phyloP scores from a whole-genome alignment of 305 asterid genomes.

The Caryopteris hybrid region DNA sequence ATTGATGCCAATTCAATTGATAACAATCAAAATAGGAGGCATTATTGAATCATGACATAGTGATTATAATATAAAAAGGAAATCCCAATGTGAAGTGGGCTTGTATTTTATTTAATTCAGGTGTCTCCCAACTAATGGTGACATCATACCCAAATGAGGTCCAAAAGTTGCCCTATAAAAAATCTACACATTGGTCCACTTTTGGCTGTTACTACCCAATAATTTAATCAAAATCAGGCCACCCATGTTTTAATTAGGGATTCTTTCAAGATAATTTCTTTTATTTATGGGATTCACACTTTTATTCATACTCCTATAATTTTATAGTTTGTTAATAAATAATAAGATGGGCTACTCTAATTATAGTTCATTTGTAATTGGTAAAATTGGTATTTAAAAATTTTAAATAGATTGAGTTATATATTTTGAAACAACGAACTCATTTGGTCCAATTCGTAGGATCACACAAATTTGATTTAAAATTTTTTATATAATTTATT shows the following conservation, averaged over 20 bases:
- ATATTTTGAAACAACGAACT: too few relatives aligned
- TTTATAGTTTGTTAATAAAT: too few relatives aligned
- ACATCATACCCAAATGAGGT: conserved; percentile 11
- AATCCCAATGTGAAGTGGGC: background rate
- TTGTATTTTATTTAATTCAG: background rate
- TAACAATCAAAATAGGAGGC: too few relatives aligned
- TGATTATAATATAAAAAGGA: background rate
- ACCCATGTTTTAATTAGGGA: background rate
- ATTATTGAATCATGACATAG: background rate
- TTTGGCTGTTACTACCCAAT: background rate
- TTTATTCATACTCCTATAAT: too few relatives aligned
- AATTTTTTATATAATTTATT: too few relatives aligned
- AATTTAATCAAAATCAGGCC: background rate
- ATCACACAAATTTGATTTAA: too few relatives aligned
- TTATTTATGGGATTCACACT: background rate
- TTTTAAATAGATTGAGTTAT: too few relatives aligned
- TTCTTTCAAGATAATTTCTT: background rate
- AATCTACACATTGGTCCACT: background rate
- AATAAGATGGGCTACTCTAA: too few relatives aligned
- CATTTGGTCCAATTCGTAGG: too few relatives aligned
- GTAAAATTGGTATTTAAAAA: too few relatives aligned
- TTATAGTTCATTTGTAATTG: too few relatives aligned
- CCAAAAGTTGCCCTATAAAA: background rate
- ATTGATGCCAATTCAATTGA: too few relatives aligned
- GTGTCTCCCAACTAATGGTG: conserved; percentile 10